Base-by-base conservation (phyloP, 148 eudicot genomes). In the Camellia lanceoleosa region DNA sequence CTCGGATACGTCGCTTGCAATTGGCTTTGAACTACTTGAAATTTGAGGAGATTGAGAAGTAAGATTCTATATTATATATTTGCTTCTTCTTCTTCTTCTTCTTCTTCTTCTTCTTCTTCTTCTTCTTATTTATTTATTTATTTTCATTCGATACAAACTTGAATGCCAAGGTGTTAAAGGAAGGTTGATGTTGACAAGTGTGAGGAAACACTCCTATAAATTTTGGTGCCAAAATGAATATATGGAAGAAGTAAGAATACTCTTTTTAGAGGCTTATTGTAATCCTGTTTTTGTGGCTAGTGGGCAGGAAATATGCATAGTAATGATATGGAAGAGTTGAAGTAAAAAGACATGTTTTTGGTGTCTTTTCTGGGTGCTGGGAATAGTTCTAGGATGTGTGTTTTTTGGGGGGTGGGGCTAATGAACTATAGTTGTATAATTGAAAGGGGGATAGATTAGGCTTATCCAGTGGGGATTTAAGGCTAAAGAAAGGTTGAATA, bases 21-120 rank as follows among this genome's bases (percentile, higher is more conserved):
- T 80, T 95, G 89, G 90, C 94, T 54, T 87, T 95, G 90, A 82
- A 87, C 80, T 93, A 93, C 89, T 86, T 91, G 76, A 91, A 88
- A 69, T 93, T 92, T 84, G 94, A 89, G 74, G 99, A 92, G 83
- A 88, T 93, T 81, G 97, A 93, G 83, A 88, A 80, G 99, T 95
- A 91, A 89, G 97, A 80, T 84, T 62, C 60, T 79, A 19, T 78
- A 38, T 7, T 79, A 13, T 54, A 69, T 46, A 69, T 77, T 71
- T 72, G 1, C 38, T 30, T 30, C 30, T 30, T 30, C 30, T 30
- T 30, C 30, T 30, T 30, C 30, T 30, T 30, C 30, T 30, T 30
- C 30, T 30, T 30, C 30, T 30, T 0, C 30, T 30, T 30, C 38
- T 30, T 30, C 38, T 30, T 30, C 38, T 30, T 23, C 30, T 23